Conservation (phyloP, 1,284 basidiomycete genomes). For the Xerocomus nothofagi region DNA sequence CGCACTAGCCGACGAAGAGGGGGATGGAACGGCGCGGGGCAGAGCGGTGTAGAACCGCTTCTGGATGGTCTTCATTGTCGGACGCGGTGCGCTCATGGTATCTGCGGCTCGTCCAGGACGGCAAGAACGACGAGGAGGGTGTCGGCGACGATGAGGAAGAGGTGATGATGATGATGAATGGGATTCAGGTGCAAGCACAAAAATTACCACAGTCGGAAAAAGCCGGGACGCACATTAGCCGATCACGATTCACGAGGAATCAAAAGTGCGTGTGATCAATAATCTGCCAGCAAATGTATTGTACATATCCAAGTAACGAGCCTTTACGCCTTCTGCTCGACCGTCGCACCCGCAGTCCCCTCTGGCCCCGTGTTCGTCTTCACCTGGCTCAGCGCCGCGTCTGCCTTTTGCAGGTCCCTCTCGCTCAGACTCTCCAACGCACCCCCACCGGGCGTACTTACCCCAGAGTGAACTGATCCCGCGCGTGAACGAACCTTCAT, state of each 20-base stretch:
- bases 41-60: conserved; percentile 52
- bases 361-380: conserved; percentile 34
- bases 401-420: conserved; percentile 78
- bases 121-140: not conserved
- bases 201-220: conserved; percentile 12
- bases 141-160: conserved; percentile 11
- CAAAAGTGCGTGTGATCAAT: not conserved
- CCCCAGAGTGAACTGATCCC: conserved; percentile 84
- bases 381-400: conserved; percentile 77
- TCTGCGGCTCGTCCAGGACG: not conserved
- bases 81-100: conserved; percentile 35
- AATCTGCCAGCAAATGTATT: conserved; percentile 8
- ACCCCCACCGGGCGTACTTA: conserved; percentile 85
- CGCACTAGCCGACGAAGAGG: conserved; percentile 31
- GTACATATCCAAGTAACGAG: conserved; percentile 16
- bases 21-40: conserved; percentile 33
- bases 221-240: conserved; percentile 15
- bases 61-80: conserved; percentile 54
- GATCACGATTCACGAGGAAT: not conserved
- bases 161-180: not conserved
- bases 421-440: conserved; percentile 79
- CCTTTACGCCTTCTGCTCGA: not conserved
- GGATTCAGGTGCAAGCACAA: not conserved
- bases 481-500: conserved; percentile 89
- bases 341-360: not conserved